A percentile compares a stretch with the other conserved stretches of the same genome.
Conservation (phyloP, 441 rosid species). For the Croton laevigatus region DNA sequence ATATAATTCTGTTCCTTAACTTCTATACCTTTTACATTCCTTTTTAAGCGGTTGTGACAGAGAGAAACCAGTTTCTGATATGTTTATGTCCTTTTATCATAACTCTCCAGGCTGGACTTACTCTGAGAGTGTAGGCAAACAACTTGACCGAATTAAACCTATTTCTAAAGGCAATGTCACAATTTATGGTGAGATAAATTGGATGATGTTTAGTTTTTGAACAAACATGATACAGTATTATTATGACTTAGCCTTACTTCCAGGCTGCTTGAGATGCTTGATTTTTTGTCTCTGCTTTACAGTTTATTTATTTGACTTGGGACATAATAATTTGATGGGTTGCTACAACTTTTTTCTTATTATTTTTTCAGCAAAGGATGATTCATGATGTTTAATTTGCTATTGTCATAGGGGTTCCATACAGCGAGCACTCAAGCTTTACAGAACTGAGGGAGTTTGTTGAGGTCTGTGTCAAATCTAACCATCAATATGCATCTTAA, state of each 20-base stretch:
- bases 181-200: constrained; percentile 57
- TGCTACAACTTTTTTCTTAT: neutral
- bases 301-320: neutral
- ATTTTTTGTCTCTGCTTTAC: neutral
- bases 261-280: constrained; percentile 17
- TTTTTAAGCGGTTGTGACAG: neutral
- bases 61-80: neutral
- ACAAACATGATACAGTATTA: constrained; percentile 12
- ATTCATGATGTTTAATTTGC: constrained; percentile 8
- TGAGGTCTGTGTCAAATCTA: constrained; percentile 39
- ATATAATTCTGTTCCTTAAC: neutral
- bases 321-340: neutral
- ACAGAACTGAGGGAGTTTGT: constrained; percentile 73
- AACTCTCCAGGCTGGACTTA: constrained; percentile 65
- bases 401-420: constrained; percentile 64
- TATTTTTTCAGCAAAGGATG: constrained; percentile 7
- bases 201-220: constrained; percentile 16
- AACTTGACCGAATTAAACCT: constrained; percentile 66
- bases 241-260: constrained; percentile 9
- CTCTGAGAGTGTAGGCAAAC: constrained; percentile 57
- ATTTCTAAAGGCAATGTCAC: constrained; percentile 55
- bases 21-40: neutral
- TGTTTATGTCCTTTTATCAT: neutral
- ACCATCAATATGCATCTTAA: neutral
- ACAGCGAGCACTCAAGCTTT: constrained; percentile 88